These are phyloP conservation scores for Pythium dissimile DNA, from an alignment of 352 stramenopile species.

Conservation along the genomic window DNA sequence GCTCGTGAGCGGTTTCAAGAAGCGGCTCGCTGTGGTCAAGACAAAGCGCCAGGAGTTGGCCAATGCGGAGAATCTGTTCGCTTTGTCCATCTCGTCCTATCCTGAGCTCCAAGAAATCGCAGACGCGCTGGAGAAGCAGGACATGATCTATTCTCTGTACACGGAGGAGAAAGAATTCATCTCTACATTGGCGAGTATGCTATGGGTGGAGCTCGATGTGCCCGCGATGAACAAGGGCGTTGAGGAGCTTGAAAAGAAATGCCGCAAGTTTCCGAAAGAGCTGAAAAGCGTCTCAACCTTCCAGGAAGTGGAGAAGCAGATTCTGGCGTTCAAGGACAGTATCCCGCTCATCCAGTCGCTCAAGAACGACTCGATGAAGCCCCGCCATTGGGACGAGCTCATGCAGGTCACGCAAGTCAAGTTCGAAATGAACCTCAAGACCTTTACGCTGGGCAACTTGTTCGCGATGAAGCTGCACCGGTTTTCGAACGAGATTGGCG, in stretches of 20 bases:
- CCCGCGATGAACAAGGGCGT: conserved; percentile 89
- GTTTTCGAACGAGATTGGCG: conserved; percentile 88
- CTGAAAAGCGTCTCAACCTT: conserved; percentile 90
- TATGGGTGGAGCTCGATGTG: conserved; percentile 94
- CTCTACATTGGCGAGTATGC: conserved; percentile 78
- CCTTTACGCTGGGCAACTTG: conserved; percentile 89
- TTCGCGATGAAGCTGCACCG: conserved; percentile 92
- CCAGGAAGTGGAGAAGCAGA: conserved; percentile 88
- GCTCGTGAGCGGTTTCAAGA: conserved; percentile 83
- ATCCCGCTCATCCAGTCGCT: conserved; percentile 93
- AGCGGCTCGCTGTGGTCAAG: conserved; percentile 76
- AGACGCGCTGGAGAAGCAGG: conserved; percentile 86
- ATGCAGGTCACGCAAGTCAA: conserved; percentile 88
- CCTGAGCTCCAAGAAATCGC: conserved; percentile 87
- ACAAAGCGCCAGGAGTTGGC: conserved; percentile 81
- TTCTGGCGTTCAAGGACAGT: conserved; percentile 92
- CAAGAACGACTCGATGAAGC: conserved; percentile 94
- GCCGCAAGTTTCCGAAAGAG: conserved; percentile 89
- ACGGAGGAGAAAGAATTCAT: conserved; percentile 94
- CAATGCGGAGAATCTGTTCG: conserved; percentile 95
- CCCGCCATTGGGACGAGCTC: conserved; percentile 88
- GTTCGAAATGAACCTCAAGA: conserved; percentile 93
- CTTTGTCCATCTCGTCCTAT: conserved; percentile 88
- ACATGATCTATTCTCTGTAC: conserved; percentile 90
- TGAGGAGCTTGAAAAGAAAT: conserved; percentile 92